A percentile compares a stretch with the other conserved stretches of the same genome.
These are phyloP conservation scores for Pichia sporocuriosa DNA, from an alignment of 805 yeast genomes.

Conservation along the genomic window DNA sequence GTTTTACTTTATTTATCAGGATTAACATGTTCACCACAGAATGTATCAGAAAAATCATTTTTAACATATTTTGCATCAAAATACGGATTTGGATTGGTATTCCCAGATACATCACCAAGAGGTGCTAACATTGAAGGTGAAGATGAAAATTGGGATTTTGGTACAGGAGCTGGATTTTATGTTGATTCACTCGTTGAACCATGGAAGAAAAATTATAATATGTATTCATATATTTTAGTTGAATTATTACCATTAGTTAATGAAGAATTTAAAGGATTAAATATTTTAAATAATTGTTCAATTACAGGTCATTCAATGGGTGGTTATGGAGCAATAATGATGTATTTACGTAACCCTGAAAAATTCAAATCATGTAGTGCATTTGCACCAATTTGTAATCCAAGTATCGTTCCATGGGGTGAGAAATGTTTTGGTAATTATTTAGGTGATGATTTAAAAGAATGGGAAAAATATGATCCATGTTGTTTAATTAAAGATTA, in stretches of 20 bases:
- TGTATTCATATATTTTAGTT: constrained; percentile 75
- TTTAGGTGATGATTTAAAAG: constrained; percentile 52
- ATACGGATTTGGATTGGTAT: constrained; percentile 80
- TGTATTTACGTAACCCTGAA: constrained; percentile 60
- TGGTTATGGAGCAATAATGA: constrained; percentile 83
- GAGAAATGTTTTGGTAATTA: constrained; percentile 74
- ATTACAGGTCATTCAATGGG: constrained; percentile 99
- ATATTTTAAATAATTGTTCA: constrained; percentile 52
- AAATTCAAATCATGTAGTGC: constrained; percentile 77
- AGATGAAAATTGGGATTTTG: constrained; percentile 70
- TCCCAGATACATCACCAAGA: constrained; percentile 96
- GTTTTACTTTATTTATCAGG: constrained; percentile 80
- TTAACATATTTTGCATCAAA: constrained; percentile 74
- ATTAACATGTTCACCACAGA: constrained; percentile 87
- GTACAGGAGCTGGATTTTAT: constrained; percentile 93
- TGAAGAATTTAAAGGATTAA: constrained; percentile 39
- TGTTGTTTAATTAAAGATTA: constrained; percentile 53
- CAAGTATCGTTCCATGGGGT: constrained; percentile 80
- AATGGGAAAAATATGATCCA: constrained; percentile 84
- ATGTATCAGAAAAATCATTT: constrained; percentile 89
- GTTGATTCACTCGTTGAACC: constrained; percentile 74
- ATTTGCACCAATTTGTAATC: constrained; percentile 85
- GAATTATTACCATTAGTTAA: constrained; percentile 59
- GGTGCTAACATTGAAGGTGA: constrained; percentile 75
- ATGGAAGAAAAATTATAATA: constrained; percentile 66